Evolutionary conservation across 202 grass and related monocot genomes (phyloP), one percentile per base, ranked within the genome.

Genomic region (Saccharum hybrid): DNA sequence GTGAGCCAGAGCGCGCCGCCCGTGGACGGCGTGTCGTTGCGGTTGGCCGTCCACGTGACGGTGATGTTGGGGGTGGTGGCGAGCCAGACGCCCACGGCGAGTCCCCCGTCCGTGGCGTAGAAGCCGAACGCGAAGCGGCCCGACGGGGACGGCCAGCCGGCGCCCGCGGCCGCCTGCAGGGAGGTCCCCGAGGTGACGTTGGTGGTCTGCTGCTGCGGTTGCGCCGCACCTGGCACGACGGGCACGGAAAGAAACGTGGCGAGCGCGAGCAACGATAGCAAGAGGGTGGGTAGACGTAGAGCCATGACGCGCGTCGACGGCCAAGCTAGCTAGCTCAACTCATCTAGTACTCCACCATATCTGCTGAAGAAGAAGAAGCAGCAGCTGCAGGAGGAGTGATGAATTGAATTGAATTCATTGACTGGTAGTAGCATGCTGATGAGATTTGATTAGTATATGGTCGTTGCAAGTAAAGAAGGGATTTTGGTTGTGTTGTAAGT

Each of bases 81-180:
- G 9, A 91, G 86, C 89, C 86, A 85, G 7, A 75, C 78, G 37
- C 89, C 89, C 1, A 88, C 63, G 21, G 82, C 68, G 26, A 88
- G 80, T 26, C 82, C 82, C 1, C 77, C 41, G 6, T 61, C 89
- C 5, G 63, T 82, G 23, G 82, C 73, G 67, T 85, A 91, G 86
- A 88, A 91, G 13, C 89, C 78, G 10, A 91, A 88, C 22, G 68
- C 52, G 26, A 91, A 82, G 41, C 42, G 82, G 40, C 78, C 89
- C 2, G 89, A 91, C 15, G 82, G 86, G 2, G 89, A 91, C 0
- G 64, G 0, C 78, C 86, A 82, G 23, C 1, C 48, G 39, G 78
- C 49, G 34, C 77, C 72, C 18, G 43, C 49, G 7, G 52, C 31
- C 10, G 86, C 82, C 12, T 18, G n/a, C 2, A 91, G 9, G 6